Percentiles rank a stretch among this genome's conserved stretches.
Conservation (phyloP, 176 grass and related monocot genomes). For the Zea mays region DNA sequence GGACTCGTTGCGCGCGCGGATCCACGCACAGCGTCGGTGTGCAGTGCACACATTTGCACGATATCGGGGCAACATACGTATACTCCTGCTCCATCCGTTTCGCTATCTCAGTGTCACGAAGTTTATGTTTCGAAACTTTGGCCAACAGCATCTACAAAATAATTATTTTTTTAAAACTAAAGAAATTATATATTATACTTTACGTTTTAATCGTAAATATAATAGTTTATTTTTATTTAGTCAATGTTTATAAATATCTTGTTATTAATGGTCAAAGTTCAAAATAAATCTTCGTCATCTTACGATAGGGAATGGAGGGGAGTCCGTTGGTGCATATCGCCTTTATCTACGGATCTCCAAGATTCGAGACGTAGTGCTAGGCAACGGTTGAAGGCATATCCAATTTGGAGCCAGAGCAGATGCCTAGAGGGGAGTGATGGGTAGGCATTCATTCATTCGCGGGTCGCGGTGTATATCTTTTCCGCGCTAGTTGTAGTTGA, state of each 20-base stretch:
- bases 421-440: neutral
- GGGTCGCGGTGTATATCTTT: neutral
- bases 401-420: neutral
- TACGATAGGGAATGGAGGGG: no score
- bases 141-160: no score
- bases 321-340: constrained; percentile 25
- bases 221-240: no score
- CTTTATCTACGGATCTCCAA: constrained; percentile 14
- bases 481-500: neutral
- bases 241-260: no score
- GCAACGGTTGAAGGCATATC: constrained; percentile 7
- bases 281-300: no score
- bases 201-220: no score
- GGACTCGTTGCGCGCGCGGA: neutral
- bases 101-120: no score
- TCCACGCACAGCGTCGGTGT: neutral
- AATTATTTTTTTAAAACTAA: no score
- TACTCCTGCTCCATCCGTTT: no score
- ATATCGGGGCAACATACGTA: neutral
- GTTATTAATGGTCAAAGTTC: no score
- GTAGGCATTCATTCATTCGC: constrained; percentile 17
- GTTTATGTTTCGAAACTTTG: no score
- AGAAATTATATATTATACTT: no score
- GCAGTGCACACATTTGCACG: constrained; percentile 19
- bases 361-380: neutral